Conservation (phyloP, 345 rosid genomes). For the Eutrema yunnanense region DNA sequence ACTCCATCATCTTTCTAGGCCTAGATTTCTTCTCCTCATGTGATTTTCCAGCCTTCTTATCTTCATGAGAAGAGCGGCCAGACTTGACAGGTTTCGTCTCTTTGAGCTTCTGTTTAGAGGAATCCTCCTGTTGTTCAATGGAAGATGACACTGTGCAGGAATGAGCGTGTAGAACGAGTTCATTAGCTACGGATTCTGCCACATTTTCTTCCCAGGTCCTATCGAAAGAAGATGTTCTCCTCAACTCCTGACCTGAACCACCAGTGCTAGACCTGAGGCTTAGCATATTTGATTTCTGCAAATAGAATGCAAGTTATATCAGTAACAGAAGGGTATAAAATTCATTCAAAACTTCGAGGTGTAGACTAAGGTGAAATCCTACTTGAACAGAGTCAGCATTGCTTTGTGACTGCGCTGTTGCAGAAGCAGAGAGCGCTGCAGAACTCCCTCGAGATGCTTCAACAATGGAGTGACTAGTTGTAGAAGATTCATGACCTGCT, state of each 20-base stretch:
- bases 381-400: conserved; percentile 39
- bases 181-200: conserved; percentile 86
- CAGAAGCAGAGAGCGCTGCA: conserved; percentile 27
- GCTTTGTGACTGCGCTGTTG: conserved; percentile 30
- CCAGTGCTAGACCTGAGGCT: conserved; percentile 36
- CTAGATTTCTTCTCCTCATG: conserved; percentile 84
- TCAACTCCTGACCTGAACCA: conserved; percentile 52
- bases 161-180: conserved; percentile 69
- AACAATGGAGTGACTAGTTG: conserved; percentile 38
- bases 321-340: background rate
- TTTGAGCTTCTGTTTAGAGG: conserved; percentile 56
- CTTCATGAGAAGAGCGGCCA: conserved; percentile 85
- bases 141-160: conserved; percentile 52
- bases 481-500: conserved; percentile 51
- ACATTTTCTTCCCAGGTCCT: conserved; percentile 83
- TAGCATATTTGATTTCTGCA: conserved; percentile 47
- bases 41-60: conserved; percentile 74
- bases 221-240: conserved; percentile 90
- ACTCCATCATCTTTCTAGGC: conserved; percentile 87
- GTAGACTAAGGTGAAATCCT: conserved; percentile 22
- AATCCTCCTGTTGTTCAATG: conserved; percentile 65
- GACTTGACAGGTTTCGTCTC: conserved; percentile 60
- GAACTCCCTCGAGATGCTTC: conserved; percentile 52
- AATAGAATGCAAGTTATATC: conserved; percentile 1
- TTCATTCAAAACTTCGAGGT: background rate